Evolutionary conservation across 495 filamentous ascomycete genomes (phyloP).

Genomic region (Neurospora sp.): DNA sequence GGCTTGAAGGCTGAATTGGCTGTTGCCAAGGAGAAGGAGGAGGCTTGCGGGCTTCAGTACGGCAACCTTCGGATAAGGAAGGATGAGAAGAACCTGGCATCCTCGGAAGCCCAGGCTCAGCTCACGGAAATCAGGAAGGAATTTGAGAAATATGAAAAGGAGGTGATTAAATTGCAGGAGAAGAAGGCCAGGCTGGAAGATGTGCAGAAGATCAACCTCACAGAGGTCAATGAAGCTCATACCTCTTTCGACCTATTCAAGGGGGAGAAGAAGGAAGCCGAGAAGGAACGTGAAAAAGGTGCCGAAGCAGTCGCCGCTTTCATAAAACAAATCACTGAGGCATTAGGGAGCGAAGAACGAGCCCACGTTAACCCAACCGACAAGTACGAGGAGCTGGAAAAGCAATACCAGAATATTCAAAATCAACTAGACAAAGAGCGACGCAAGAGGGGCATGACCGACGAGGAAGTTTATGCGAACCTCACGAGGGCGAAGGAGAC

Average conservation of each 20-base stretch:
- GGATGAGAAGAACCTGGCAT: constrained; percentile 24
- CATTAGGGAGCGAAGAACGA: not conserved
- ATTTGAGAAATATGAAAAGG: not conserved
- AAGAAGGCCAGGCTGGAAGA: constrained; percentile 38
- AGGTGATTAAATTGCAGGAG: constrained; percentile 16
- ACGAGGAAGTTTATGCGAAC: constrained; percentile 50
- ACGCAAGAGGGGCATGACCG: constrained; percentile 47
- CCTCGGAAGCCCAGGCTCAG: constrained; percentile 19
- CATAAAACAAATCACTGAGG: constrained; percentile 43
- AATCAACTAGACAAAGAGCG: constrained; percentile 36
- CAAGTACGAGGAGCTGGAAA: constrained; percentile 51
- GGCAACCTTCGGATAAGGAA: constrained; percentile 26
- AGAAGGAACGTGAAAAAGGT: constrained; percentile 38
- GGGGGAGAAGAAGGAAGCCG: constrained; percentile 32
- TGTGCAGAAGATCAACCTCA: constrained; percentile 43
- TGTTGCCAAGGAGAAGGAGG: constrained; percentile 19
- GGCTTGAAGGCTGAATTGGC: constrained; percentile 23
- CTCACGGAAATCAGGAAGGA: constrained; percentile 13
- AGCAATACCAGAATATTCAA: constrained; percentile 49
- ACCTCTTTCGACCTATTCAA: constrained; percentile 40
- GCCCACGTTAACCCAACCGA: constrained; percentile 40
- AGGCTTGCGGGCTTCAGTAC: constrained; percentile 34
- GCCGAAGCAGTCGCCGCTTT: constrained; percentile 41
- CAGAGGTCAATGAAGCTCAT: constrained; percentile 57
- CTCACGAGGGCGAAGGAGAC: constrained; percentile 24